Evolutionary conservation across 1,284 basidiomycete species (phyloP), one percentile per base, ranked within the genome.

Genomic region (Apiotrichum laibachii): DNA sequence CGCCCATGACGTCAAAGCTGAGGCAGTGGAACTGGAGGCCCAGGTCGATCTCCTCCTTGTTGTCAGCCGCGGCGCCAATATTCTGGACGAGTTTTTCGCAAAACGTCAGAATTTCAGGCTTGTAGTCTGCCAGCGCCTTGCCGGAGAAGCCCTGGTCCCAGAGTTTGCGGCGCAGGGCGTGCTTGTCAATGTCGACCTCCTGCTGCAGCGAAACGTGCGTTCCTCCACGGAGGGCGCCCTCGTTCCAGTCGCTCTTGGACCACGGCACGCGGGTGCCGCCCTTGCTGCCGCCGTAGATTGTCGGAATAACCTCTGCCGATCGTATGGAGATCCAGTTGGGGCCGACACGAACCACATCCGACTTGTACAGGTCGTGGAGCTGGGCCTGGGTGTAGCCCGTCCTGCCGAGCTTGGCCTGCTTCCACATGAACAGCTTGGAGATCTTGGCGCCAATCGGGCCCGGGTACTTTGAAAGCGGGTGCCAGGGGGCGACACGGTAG

Each of bases 301-400:
- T 73, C 56, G 83, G 83, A 15, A 92, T 82, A 0, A 89, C 90
- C 0, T 85, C 85, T 0, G 89, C 88, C 69, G 91, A 87, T 16
- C 89, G 84, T 55, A 94, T 82, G 5, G 89, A 91, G 19, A 92
- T 79, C 69, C 92, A 89, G 73, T 92, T 91, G 0, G 92, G 91
- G 0, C 90, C 89, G 59, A 94, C 80, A 63, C 92, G 87, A 18
- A 92, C 87, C 55, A 91, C 83, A 34, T 58, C 56, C 31, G 42
- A 34, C 33, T 49, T 26, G 56, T 58, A 58, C 47, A 49, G 12
- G 2, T 50, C 37, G 47, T 58, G 56, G 47, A 58, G 51, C 39
- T 21, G 21, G 4, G 51, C 56, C 34, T 58, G 56, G 5, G 46
- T 58, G 56, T 53, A 58, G 21, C 56, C 56, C n/a, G 56, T 58